These are phyloP conservation scores for Bifiguratus adelaidae DNA, from an alignment of 192 early-diverging fungal species.

Conservation along the genomic window DNA sequence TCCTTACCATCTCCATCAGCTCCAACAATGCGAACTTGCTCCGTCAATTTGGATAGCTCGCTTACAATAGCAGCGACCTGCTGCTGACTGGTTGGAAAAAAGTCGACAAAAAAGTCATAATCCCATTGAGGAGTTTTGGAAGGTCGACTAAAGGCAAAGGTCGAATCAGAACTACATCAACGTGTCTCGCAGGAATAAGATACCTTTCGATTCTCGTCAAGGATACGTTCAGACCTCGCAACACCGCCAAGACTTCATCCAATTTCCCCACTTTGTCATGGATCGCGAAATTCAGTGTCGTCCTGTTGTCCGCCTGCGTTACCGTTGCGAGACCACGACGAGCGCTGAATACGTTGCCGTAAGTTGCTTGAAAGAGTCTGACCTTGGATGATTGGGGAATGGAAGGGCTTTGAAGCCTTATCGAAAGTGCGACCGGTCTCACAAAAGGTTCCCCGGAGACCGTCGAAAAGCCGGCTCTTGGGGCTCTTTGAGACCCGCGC, in stretches of 20 bases:
- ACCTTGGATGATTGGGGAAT: too few species aligned
- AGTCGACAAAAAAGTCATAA: constrained; percentile 95
- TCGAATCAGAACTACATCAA: not conserved
- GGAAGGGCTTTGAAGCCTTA: too few species aligned
- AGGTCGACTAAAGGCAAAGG: constrained; percentile 49
- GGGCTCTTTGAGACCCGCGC: too few species aligned
- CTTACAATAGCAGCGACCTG: constrained; percentile 51
- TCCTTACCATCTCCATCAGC: constrained; percentile 22
- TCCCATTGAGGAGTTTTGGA: constrained; percentile 62
- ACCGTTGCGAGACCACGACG: too few species aligned
- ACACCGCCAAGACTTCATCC: constrained; percentile 66
- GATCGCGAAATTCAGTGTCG: constrained; percentile 71
- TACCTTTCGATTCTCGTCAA: constrained; percentile 94
- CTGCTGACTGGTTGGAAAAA: constrained; percentile 48
- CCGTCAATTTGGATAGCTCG: constrained; percentile 51
- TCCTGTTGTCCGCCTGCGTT: too few species aligned
- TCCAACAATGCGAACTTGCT: constrained; percentile 57
- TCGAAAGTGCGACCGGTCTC: too few species aligned
- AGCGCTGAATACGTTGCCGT: too few species aligned
- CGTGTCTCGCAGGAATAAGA: not conserved
- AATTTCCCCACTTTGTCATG: constrained; percentile 77
- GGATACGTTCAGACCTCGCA: constrained; percentile 63
- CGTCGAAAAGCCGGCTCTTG: too few species aligned
- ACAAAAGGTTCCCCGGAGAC: too few species aligned
- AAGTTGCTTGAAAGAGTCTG: too few species aligned